Percentiles rank a stretch among this genome's conserved stretches.
phyloP scores from a whole-genome alignment of 1,139 yeast genomes.

The Barnettozyma hawaiiensis region DNA sequence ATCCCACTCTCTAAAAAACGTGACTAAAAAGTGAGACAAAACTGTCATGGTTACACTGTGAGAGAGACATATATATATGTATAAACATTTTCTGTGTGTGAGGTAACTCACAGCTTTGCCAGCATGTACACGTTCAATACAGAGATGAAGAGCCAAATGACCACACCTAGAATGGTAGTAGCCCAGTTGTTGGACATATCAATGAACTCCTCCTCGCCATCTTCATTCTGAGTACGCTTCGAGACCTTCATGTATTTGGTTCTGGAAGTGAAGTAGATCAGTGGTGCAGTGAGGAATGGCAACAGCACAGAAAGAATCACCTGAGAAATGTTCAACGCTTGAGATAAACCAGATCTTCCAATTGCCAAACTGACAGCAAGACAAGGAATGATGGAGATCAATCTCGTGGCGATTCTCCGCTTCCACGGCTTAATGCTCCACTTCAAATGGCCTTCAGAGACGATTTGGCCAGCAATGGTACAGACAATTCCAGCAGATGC shows the following conservation, averaged over 20 bases:
- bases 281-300: constrained; percentile 73
- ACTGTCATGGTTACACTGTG: not conserved
- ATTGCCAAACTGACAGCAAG: constrained; percentile 53
- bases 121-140: constrained; percentile 60
- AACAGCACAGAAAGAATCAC: constrained; percentile 66
- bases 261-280: constrained; percentile 66
- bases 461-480: constrained; percentile 83
- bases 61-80: not conserved
- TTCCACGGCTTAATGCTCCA: constrained; percentile 78
- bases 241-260: constrained; percentile 54
- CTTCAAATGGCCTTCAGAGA: constrained; percentile 73
- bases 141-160: constrained; percentile 61
- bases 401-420: constrained; percentile 64
- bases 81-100: too few species aligned
- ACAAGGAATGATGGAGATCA: constrained; percentile 70
- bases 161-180: constrained; percentile 39
- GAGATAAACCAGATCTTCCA: constrained; percentile 59
- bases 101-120: constrained; percentile 7
- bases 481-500: constrained; percentile 84
- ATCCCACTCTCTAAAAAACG: too few species aligned
- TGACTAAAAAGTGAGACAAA: too few species aligned
- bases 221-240: constrained; percentile 6
- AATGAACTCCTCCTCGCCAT: constrained; percentile 13
- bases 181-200: constrained; percentile 61
- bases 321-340: constrained; percentile 69